phyloP scores from a whole-genome alignment of 805 yeast genomes.

The Metschnikowia koreensis region DNA sequence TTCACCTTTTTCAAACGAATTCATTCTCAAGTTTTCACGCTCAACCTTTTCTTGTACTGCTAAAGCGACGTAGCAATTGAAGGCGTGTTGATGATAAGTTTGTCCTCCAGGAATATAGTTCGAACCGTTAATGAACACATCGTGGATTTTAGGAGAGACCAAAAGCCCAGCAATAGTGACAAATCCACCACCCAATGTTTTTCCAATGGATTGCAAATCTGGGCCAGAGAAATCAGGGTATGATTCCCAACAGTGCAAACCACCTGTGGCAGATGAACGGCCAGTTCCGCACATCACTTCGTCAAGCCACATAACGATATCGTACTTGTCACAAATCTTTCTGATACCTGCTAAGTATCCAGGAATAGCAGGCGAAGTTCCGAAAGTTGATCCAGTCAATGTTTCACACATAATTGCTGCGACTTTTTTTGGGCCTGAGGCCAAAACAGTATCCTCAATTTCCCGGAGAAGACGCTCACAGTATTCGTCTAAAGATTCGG shows the following conservation, averaged over 20 bases:
- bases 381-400: slow-evolving; percentile 27
- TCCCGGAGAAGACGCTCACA: slow-evolving; percentile 13
- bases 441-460: slow-evolving; percentile 15
- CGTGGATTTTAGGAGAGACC: slow-evolving; percentile 17
- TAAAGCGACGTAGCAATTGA: slow-evolving; percentile 18
- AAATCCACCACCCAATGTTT: slow-evolving; percentile 18
- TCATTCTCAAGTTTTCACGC: slow-evolving; percentile 14
- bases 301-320: slow-evolving; percentile 48
- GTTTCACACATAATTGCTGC: slow-evolving; percentile 26
- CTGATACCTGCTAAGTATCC: slow-evolving; percentile 35
- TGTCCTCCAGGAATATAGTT: slow-evolving; percentile 16
- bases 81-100: slow-evolving; percentile 19
- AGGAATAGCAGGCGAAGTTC: slow-evolving; percentile 21
- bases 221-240: slow-evolving; percentile 25
- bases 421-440: slow-evolving; percentile 18
- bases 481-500: slow-evolving; percentile 12
- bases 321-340: slow-evolving; percentile 51
- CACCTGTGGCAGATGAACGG: slow-evolving; percentile 44
- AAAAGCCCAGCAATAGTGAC: slow-evolving; percentile 19
- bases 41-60: slow-evolving; percentile 18
- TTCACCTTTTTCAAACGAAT: slow-evolving; percentile 14
- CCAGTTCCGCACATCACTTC: slow-evolving; percentile 62
- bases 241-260: slow-evolving; percentile 48
- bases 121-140: slow-evolving; percentile 14
- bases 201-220: slow-evolving; percentile 18